Conservation (phyloP, 768 basidiomycete species). For the Boletales sp. region DNA sequence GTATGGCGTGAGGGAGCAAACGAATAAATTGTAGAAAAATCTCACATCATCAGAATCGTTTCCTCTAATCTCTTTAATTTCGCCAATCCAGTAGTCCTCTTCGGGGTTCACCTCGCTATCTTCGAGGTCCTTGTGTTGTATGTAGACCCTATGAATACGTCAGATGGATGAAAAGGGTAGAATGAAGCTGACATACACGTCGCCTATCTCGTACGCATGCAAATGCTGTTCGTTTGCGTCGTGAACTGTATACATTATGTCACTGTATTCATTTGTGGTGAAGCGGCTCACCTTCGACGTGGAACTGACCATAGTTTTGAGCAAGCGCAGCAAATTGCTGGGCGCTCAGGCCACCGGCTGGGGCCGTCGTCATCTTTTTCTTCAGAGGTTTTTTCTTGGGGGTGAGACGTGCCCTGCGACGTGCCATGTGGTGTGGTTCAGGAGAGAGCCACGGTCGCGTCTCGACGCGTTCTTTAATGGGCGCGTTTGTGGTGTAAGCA, state of each 20-base stretch:
- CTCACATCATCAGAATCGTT: conserved; percentile 30
- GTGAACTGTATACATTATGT: conserved; percentile 8
- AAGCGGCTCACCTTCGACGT: conserved; percentile 9
- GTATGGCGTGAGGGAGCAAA: neutral
- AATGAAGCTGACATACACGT: conserved; percentile 31
- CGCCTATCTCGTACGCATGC: conserved; percentile 27
- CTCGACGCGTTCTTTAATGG: conserved; percentile 24
- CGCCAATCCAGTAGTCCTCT: conserved; percentile 50
- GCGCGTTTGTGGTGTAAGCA: conserved; percentile 24
- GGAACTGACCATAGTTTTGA: conserved; percentile 8
- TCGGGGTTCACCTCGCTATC: conserved; percentile 16
- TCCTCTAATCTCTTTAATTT: conserved; percentile 43
- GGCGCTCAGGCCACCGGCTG: conserved; percentile 7
- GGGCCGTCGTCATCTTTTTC: neutral
- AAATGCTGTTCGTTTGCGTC: conserved; percentile 5
- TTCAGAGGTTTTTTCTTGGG: conserved; percentile 11
- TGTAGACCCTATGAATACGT: conserved; percentile 29
- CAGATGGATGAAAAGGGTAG: neutral
- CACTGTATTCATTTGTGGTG: neutral
- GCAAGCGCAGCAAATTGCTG: conserved; percentile 12
- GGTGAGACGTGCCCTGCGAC: conserved; percentile 15
- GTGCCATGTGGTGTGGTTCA: conserved; percentile 24
- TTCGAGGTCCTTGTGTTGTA: conserved; percentile 17
- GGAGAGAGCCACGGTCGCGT: conserved; percentile 16
- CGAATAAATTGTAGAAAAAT: neutral